phyloP scores from a whole-genome alignment of 306 rosid species.

The Delonix regia region DNA sequence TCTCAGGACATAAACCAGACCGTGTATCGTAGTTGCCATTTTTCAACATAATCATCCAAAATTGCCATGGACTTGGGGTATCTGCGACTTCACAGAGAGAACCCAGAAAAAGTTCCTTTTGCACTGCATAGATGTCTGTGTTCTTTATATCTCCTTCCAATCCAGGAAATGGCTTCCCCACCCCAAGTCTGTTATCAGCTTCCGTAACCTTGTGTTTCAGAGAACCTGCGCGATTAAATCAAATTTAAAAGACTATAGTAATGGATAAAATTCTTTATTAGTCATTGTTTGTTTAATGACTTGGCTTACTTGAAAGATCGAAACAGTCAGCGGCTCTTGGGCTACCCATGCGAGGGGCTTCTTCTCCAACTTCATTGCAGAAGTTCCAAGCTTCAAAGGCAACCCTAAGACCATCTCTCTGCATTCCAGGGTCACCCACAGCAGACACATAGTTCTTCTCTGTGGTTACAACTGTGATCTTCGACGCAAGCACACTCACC shows the following conservation, averaged over 20 bases:
- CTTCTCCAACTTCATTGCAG: slow-evolving; percentile 86
- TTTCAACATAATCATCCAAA: slow-evolving; percentile 2
- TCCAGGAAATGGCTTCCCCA: slow-evolving; percentile 59
- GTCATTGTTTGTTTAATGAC: neutral
- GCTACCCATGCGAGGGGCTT: slow-evolving; percentile 80
- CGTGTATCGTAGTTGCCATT: slow-evolving; percentile 49
- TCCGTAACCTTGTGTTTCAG: slow-evolving; percentile 52
- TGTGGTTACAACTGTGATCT: slow-evolving; percentile 31
- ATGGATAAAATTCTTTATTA: neutral
- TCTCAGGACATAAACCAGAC: slow-evolving; percentile 64
- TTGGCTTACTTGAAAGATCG: slow-evolving; percentile 59
- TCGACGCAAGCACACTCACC: slow-evolving; percentile 34
- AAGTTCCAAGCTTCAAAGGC: slow-evolving; percentile 94
- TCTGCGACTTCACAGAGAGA: slow-evolving; percentile 24
- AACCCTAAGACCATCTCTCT: slow-evolving; percentile 72
- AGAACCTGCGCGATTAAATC: slow-evolving; percentile 41
- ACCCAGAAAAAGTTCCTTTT: slow-evolving; percentile 72
- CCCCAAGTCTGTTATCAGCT: slow-evolving; percentile 64
- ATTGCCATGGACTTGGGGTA: neutral
- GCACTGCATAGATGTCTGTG: slow-evolving; percentile 66
- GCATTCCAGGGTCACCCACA: slow-evolving; percentile 90
- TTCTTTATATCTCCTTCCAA: slow-evolving; percentile 36
- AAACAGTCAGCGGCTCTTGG: slow-evolving; percentile 90
- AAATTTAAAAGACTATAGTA: neutral
- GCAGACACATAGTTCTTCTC: slow-evolving; percentile 48